Conservation (phyloP, 352 stramenopile genomes). For the Phytophthora pini region DNA sequence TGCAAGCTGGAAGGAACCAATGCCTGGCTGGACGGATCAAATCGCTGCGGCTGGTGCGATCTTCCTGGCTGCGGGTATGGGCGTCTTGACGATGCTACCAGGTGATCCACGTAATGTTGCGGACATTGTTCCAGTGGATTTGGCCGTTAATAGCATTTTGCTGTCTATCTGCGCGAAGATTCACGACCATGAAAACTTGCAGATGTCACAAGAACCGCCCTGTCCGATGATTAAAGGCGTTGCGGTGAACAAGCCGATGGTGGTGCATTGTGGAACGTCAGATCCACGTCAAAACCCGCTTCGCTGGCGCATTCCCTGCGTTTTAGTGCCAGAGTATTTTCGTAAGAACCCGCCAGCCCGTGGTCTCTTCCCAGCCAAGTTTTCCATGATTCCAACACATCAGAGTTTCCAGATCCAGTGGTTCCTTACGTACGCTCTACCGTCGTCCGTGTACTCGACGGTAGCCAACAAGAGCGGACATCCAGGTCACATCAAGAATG, state of each 20-base stretch:
- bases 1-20: conserved; percentile 86
- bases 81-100: conserved; percentile 83
- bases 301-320: conserved; percentile 76
- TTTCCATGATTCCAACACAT: conserved; percentile 81
- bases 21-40: conserved; percentile 85
- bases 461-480: conserved; percentile 72
- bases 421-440: conserved; percentile 81
- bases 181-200: conserved; percentile 23
- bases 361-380: conserved; percentile 64
- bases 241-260: conserved; percentile 44
- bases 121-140: conserved; percentile 85
- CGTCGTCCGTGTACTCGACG: conserved; percentile 83
- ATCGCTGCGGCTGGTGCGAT: conserved; percentile 81
- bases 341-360: conserved; percentile 65
- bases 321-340: conserved; percentile 73
- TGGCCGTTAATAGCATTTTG: conserved; percentile 82
- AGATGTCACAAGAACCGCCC: conserved; percentile 7
- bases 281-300: conserved; percentile 80
- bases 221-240: conserved; percentile 22
- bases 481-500: conserved; percentile 69
- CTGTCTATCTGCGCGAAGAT: conserved; percentile 55
- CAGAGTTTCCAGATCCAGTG: conserved; percentile 88
- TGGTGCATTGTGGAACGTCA: conserved; percentile 82
- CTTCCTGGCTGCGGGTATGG: conserved; percentile 78
- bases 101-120: conserved; percentile 81